Conservation (phyloP, 1,284 basidiomycete species). For the Cutaneotrichosporon sp. region DNA sequence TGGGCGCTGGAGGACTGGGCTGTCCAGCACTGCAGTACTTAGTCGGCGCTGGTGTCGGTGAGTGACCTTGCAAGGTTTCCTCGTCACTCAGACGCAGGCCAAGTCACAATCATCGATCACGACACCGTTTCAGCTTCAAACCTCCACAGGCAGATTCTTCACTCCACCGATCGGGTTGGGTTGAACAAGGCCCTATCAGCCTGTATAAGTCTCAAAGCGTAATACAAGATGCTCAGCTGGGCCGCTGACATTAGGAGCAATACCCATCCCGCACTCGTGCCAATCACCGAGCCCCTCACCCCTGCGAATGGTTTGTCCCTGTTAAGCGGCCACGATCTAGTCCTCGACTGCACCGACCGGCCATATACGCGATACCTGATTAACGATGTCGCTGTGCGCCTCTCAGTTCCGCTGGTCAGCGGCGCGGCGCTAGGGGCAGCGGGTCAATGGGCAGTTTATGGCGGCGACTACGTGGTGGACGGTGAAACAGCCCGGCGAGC, state of each 20-base stretch:
- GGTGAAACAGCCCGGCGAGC: slow-evolving; percentile 57
- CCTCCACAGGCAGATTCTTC: slow-evolving; percentile 87
- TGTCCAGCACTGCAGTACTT: slow-evolving; percentile 95
- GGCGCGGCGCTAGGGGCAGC: slow-evolving; percentile 90
- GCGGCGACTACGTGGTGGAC: slow-evolving; percentile 8
- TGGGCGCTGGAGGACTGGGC: slow-evolving; percentile 93
- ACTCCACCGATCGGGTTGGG: slow-evolving; percentile 74
- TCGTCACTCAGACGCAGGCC: slow-evolving; percentile 14
- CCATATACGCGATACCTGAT: slow-evolving; percentile 86
- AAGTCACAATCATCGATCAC: slow-evolving; percentile 81
- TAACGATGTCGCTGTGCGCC: slow-evolving; percentile 77
- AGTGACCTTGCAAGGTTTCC: slow-evolving; percentile 22
- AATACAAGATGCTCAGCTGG: slow-evolving; percentile 22
- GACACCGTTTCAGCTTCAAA: slow-evolving; percentile 89
- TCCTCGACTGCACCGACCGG: slow-evolving; percentile 96
- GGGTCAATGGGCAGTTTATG: slow-evolving; percentile 80
- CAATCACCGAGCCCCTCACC: slow-evolving; percentile 56
- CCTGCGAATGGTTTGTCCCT: slow-evolving; percentile 60
- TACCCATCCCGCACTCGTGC: slow-evolving; percentile 57
- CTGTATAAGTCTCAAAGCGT: slow-evolving; percentile 61
- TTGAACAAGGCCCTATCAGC: slow-evolving; percentile 80
- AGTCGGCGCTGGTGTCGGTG: slow-evolving; percentile 84
- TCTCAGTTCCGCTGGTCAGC: slow-evolving; percentile 74
- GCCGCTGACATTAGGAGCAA: slow-evolving; percentile 58
- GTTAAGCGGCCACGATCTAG: slow-evolving; percentile 64